A percentile compares a stretch with the other conserved stretches of the same genome.
These are phyloP conservation scores for Microdochium paspali DNA, from an alignment of 2,329 filamentous ascomycete genomes.

Conservation along the genomic window DNA sequence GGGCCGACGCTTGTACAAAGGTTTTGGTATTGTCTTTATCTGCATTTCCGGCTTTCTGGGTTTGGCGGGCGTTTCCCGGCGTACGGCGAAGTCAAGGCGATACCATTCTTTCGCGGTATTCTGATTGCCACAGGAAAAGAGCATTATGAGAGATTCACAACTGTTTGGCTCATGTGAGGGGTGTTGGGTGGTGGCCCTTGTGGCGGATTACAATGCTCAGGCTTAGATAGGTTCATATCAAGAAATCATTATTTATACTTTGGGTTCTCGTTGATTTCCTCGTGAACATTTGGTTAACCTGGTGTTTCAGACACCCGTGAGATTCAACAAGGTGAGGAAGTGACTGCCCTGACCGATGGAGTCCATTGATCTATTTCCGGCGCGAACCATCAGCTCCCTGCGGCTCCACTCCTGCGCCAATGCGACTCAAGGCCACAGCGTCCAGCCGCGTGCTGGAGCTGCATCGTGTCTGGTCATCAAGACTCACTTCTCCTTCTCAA, in stretches of 20 bases:
- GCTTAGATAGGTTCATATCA: not conserved
- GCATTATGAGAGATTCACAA: conserved; percentile 5
- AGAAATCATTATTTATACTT: not conserved
- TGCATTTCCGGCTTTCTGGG: not conserved
- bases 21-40: not conserved
- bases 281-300: too few species aligned
- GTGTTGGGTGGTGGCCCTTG: not conserved
- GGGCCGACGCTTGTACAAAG: conserved; percentile 16
- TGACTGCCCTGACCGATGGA: too few species aligned
- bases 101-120: conserved; percentile 18
- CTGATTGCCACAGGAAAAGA: conserved; percentile 14
- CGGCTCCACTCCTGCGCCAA: not conserved
- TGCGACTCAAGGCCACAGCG: not conserved
- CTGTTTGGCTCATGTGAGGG: not conserved
- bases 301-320: too few species aligned
- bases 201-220: not conserved
- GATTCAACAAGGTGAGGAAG: too few species aligned
- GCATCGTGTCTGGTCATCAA: not conserved
- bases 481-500: not conserved
- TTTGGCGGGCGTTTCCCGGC: conserved; percentile 15
- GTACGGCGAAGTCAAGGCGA: conserved; percentile 16
- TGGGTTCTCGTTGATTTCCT: too few species aligned
- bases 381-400: too few species aligned
- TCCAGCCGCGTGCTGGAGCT: not conserved
- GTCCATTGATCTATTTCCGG: too few species aligned